These are phyloP conservation scores for Seminavis robusta DNA, from an alignment of 108 stramenopile genomes.

Conservation along the genomic window DNA sequence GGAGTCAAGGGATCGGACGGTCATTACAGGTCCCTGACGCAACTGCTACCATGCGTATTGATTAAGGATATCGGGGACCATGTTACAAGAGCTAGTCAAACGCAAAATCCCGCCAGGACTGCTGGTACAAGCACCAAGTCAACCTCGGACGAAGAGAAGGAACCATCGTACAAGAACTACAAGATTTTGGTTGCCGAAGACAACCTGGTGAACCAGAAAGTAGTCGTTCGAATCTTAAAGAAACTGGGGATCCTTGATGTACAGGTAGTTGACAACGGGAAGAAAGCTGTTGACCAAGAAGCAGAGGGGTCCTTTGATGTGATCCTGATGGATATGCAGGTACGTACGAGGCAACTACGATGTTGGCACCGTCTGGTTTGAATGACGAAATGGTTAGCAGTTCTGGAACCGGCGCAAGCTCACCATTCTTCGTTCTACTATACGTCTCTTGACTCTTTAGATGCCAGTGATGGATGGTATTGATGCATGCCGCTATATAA, in stretches of 20 bases:
- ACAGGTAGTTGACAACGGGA: constrained; percentile 35
- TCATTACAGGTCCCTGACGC: no score
- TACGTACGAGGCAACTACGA: no score
- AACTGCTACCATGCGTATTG: constrained; percentile 19
- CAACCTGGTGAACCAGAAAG: constrained; percentile 44
- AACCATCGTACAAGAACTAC: background rate
- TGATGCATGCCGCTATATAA: constrained; percentile 23
- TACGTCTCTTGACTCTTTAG: no score
- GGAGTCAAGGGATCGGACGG: no score
- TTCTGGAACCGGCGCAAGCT: no score
- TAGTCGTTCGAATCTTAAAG: constrained; percentile 29
- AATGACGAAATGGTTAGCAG: no score
- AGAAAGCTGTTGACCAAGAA: constrained; percentile 31
- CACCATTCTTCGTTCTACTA: no score
- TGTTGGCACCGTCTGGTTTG: no score
- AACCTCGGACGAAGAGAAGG: no score
- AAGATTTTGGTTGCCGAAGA: constrained; percentile 39
- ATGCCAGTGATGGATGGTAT: constrained; percentile 54
- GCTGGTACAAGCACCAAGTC: background rate
- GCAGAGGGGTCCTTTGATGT: constrained; percentile 17
- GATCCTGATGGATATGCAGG: constrained; percentile 53
- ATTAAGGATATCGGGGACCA: constrained; percentile 1
- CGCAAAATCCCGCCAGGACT: background rate
- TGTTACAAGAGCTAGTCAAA: background rate
- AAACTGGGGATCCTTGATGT: constrained; percentile 24